These are phyloP conservation scores for Talaromyces sp. DNA, from an alignment of 2,329 filamentous ascomycete genomes.

Conservation along the genomic window DNA sequence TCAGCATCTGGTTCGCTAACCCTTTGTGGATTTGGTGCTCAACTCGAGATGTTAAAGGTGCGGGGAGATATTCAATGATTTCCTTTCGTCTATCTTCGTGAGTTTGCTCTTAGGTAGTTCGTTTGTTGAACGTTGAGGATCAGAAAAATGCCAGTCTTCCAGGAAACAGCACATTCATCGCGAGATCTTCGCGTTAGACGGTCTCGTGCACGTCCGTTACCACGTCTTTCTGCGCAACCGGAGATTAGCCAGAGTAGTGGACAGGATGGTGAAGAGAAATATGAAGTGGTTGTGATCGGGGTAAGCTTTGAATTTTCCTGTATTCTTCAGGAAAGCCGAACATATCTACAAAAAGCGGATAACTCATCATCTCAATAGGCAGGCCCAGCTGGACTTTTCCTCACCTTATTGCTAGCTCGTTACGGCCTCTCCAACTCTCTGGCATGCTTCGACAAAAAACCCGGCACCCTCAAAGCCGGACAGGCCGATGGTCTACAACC, in stretches of 20 bases:
- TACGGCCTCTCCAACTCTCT: slow-evolving; percentile 44
- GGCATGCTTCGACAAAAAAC: slow-evolving; percentile 44
- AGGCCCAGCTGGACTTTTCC: slow-evolving; percentile 44
- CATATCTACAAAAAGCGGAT: slow-evolving; percentile 8
- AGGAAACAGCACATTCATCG: slow-evolving; percentile 16
- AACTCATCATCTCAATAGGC: slow-evolving; percentile 25
- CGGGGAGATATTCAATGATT: neutral
- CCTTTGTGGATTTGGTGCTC: neutral
- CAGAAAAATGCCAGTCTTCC: neutral
- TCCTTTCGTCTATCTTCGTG: neutral
- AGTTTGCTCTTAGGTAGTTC: neutral
- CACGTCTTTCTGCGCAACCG: slow-evolving; percentile 30
- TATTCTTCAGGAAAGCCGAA: too few relatives aligned
- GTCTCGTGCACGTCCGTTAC: slow-evolving; percentile 39
- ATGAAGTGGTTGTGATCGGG: slow-evolving; percentile 44
- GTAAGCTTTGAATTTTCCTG: slow-evolving; percentile 20
- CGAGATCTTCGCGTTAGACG: slow-evolving; percentile 42
- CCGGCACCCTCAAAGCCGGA: slow-evolving; percentile 38
- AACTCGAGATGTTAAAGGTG: neutral
- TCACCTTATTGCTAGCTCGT: slow-evolving; percentile 42
- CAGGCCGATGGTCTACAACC: slow-evolving; percentile 46
- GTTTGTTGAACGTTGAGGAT: neutral
- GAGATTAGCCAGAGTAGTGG: slow-evolving; percentile 13
- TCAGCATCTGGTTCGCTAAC: neutral
- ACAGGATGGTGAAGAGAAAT: slow-evolving; percentile 27